A percentile compares a stretch with the other conserved stretches of the same genome.
Conservation (phyloP, 768 basidiomycete genomes). For the Kwoniella sp. region DNA sequence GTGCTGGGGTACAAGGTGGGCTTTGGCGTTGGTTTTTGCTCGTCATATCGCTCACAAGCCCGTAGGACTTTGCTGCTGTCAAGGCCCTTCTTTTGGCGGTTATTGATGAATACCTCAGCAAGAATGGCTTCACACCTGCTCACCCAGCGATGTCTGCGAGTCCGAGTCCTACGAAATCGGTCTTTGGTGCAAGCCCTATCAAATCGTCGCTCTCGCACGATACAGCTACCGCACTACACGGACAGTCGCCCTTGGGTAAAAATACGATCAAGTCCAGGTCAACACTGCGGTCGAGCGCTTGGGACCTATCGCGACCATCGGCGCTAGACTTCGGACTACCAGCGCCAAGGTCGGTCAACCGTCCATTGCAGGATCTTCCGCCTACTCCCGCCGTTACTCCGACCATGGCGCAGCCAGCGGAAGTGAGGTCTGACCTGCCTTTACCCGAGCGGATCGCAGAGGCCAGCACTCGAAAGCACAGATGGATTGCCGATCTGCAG, state of each 20-base stretch:
- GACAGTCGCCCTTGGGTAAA: conserved; percentile 2
- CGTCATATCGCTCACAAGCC: not conserved
- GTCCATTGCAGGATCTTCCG: no score
- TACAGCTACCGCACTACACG: not conserved
- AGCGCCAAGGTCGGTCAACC: no score
- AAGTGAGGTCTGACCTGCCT: no score
- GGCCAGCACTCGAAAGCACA: not conserved
- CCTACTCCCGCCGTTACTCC: no score
- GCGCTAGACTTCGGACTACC: not conserved
- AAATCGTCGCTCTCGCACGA: not conserved
- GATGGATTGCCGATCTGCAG: conserved; percentile 7
- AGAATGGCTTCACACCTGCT: conserved; percentile 58
- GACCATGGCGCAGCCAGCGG: no score
- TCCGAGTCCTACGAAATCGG: conserved; percentile 1
- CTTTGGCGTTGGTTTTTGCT: not conserved
- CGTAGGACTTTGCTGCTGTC: conserved; percentile 55
- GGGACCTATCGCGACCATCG: conserved; percentile 1
- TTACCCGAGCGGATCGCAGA: no score
- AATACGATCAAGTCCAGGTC: no score
- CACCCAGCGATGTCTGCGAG: not conserved
- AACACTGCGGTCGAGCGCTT: no score
- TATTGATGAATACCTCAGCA: conserved; percentile 61
- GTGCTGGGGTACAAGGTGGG: conserved; percentile 65
- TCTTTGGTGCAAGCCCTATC: not conserved
- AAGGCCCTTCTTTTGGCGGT: conserved; percentile 58